Evolutionary conservation across 2,329 filamentous ascomycete genomes (phyloP).

Genomic region (Curvularia hawaiiensis): DNA sequence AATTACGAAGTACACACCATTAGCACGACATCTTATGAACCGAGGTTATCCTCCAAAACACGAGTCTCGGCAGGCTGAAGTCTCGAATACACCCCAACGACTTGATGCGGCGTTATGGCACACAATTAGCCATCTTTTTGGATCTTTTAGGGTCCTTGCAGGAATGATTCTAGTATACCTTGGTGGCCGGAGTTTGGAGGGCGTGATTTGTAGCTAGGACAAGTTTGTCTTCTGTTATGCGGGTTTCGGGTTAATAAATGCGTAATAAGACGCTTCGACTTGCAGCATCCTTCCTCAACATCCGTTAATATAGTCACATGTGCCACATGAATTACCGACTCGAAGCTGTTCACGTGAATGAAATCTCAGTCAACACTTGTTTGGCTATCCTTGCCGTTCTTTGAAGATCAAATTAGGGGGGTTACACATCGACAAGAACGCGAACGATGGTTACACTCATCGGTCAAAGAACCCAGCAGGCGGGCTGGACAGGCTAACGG

Average conservation of each 20-base stretch:
- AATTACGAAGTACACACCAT: constrained; percentile 4
- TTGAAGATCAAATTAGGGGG: neutral
- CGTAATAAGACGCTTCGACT: neutral
- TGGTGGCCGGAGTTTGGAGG: neutral
- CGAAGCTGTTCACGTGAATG: neutral
- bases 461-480: neutral
- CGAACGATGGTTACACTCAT: neutral
- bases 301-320: neutral
- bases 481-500: neutral
- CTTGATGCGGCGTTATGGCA: neutral
- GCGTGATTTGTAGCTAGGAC: constrained; percentile 3
- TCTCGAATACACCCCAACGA: constrained; percentile 3
- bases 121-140: neutral
- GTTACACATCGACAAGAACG: neutral
- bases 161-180: neutral
- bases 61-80: constrained; percentile 1
- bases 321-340: neutral
- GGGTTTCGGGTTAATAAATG: neutral
- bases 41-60: constrained; percentile 5
- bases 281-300: neutral
- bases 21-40: constrained; percentile 7
- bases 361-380: neutral
- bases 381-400: neutral
- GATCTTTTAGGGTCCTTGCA: neutral
- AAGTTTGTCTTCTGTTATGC: neutral